Evolutionary conservation across 202 grass and related monocot genomes (phyloP), one percentile per base, ranked within the genome.

Genomic region (Hordeum pubiflorum): DNA sequence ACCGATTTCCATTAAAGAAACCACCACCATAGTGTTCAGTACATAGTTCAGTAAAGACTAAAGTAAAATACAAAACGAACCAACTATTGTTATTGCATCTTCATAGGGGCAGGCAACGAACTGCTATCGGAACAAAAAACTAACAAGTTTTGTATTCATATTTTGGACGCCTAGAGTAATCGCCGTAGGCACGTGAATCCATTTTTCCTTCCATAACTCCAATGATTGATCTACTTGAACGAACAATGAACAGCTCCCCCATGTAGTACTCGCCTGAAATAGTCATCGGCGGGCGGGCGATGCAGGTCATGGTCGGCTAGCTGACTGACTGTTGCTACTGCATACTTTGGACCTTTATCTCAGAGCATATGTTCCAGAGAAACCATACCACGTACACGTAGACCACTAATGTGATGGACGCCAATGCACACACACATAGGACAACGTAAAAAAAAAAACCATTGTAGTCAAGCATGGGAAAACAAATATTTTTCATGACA

Each of bases 221-320:
- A 40, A 72, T 69, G 52, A 83, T 62, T 86, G 68, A 83, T 58
- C 37, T 33, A 34, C 33, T 15, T 7, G 23, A 75, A 84, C 81
- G 69, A 67, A 12, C 4, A 24, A 31, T 10, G 54, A 76, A 87
- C 48, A 83, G 58, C 15, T 81, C 58, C 50, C 66, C 15, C 58
- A 70, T 72, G 72, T 56, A 78, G 81, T 63, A 63, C 37, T 58
- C 44, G 14, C 70, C 76, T 77, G 82, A 39, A 85, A 87, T 77
- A 77, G 72, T 38, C 48, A 72, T 21, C 54, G 15, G 43, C 72
- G 70, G 15, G 43, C 72, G 70, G 77, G 57, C 7, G 82, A 85
- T 81, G 81, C 82, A 89, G 87, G 72, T 72, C 58, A 63, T 64
- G 76, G 69, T 69, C 86, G 72, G 77, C 43, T 72, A 24, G 14